A percentile compares a stretch with the other conserved stretches of the same genome.
Conservation (phyloP, 1,139 yeast genomes). For the Taphrina deformans region DNA sequence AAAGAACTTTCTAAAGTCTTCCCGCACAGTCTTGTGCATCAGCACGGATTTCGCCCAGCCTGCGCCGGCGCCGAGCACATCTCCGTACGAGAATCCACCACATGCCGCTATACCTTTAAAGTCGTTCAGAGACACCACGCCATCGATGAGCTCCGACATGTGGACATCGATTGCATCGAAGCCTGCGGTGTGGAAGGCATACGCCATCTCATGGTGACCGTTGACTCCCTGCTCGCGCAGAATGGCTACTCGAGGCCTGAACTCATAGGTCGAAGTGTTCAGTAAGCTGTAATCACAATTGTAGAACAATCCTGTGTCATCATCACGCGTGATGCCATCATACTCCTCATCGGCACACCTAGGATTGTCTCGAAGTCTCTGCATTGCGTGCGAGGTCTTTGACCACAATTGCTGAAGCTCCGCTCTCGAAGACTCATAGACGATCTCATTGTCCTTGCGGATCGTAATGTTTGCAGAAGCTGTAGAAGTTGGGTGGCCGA, state of each 20-base stretch:
- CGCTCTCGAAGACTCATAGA: conserved; percentile 62
- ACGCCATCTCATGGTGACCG: conserved; percentile 98
- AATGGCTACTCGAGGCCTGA: conserved; percentile 86
- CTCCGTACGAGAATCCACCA: conserved; percentile 99
- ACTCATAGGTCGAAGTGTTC: conserved; percentile 42
- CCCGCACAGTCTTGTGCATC: conserved; percentile 73
- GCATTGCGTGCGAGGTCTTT: conserved; percentile 85
- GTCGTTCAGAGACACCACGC: conserved; percentile 68
- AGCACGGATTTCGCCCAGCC: conserved; percentile 99
- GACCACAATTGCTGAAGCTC: conserved; percentile 82
- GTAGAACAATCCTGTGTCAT: conserved; percentile 87
- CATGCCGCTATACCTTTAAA: conserved; percentile 97
- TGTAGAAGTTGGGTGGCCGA: conserved; percentile 62
- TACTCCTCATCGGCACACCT: conserved; percentile 83
- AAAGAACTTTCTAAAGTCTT: conserved; percentile 77
- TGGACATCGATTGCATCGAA: conserved; percentile 92
- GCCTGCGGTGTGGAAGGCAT: conserved; percentile 94
- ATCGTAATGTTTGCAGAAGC: conserved; percentile 58
- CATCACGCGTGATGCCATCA: conserved; percentile 68
- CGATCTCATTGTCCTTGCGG: conserved; percentile 50
- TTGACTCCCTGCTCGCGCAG: conserved; percentile 98
- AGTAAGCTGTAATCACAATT: conserved; percentile 41
- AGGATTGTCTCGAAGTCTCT: conserved; percentile 92
- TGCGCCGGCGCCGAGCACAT: conserved; percentile 97
- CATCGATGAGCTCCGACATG: conserved; percentile 86